Evolutionary conservation across 257 asterid genomes (phyloP).

Genomic region (Plectranthus barbatus): DNA sequence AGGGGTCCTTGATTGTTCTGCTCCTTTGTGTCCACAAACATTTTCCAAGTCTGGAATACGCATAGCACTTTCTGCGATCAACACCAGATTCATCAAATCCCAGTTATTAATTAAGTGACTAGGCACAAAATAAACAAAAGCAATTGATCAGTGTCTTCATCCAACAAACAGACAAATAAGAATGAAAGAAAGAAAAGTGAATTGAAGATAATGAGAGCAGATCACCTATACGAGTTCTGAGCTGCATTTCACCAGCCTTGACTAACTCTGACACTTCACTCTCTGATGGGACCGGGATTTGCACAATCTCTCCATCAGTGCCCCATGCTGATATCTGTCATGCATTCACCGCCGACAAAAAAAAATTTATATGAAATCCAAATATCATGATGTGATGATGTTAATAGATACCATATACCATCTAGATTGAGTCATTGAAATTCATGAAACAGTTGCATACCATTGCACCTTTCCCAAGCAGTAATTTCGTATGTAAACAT

Average conservation of each 20-base stretch:
- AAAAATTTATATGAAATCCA: constrained; percentile 11
- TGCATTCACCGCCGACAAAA: background rate
- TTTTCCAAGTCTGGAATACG: constrained; percentile 58
- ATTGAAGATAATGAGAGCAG: constrained; percentile 7
- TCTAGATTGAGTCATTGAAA: background rate
- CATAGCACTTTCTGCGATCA: constrained; percentile 54
- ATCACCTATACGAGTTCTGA: constrained; percentile 54
- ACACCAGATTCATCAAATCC: background rate
- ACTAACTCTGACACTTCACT: constrained; percentile 48
- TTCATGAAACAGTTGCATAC: constrained; percentile 26
- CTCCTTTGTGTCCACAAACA: constrained; percentile 61
- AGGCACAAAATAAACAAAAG: no score
- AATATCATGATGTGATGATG: background rate
- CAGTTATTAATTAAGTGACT: no score
- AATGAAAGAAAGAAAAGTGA: background rate
- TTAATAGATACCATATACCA: no score
- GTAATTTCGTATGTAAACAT: constrained; percentile 56
- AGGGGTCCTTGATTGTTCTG: constrained; percentile 65
- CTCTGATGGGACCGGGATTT: constrained; percentile 63
- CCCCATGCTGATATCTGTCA: constrained; percentile 80
- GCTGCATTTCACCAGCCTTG: constrained; percentile 44
- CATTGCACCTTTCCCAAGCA: constrained; percentile 70
- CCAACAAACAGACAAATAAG: no score
- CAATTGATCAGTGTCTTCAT: no score
- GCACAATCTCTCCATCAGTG: constrained; percentile 59